These are phyloP conservation scores for Cryptococcus maquisensis DNA, from an alignment of 1,284 basidiomycete species.

Conservation along the genomic window DNA sequence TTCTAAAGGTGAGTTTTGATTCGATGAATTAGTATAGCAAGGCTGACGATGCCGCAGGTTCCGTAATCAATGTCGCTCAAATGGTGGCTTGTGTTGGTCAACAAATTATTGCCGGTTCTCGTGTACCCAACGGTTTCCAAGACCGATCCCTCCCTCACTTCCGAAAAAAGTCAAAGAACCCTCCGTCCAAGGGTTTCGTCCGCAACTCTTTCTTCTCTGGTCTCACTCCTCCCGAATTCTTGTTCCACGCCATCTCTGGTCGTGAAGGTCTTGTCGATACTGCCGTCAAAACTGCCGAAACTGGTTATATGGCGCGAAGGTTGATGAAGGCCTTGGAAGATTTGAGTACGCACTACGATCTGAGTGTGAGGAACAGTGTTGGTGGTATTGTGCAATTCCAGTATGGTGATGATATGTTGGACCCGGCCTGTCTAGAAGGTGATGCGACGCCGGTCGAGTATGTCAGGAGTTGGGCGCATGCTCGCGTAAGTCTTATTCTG, in stretches of 20 bases:
- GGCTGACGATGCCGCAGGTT: conserved; percentile 58
- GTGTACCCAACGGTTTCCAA: conserved; percentile 98
- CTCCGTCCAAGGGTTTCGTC: conserved; percentile 97
- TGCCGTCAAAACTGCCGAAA: conserved; percentile 99
- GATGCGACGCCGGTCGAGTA: conserved; percentile 91
- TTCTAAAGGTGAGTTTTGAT: conserved; percentile 73
- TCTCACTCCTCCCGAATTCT: conserved; percentile 90
- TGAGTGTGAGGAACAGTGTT: conserved; percentile 91
- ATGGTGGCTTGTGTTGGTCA: conserved; percentile 99
- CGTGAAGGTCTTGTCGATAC: conserved; percentile 99
- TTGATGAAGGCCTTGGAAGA: conserved; percentile 99
- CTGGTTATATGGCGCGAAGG: conserved; percentile 98
- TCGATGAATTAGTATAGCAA: background rate
- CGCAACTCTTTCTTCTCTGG: conserved; percentile 96
- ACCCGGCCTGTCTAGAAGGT: conserved; percentile 93
- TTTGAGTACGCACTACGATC: conserved; percentile 92
- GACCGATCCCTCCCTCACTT: conserved; percentile 98
- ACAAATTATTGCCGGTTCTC: conserved; percentile 96
- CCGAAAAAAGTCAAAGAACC: conserved; percentile 94
- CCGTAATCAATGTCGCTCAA: conserved; percentile 98
- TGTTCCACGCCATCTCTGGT: conserved; percentile 98
- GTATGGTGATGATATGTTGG: conserved; percentile 96
- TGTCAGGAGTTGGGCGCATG: conserved; percentile 81
- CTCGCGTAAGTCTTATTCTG: conserved; percentile 58
- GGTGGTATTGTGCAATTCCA: conserved; percentile 98